Evolutionary conservation across 2,329 filamentous ascomycete genomes (phyloP).

Genomic region (Cadophora gregata): DNA sequence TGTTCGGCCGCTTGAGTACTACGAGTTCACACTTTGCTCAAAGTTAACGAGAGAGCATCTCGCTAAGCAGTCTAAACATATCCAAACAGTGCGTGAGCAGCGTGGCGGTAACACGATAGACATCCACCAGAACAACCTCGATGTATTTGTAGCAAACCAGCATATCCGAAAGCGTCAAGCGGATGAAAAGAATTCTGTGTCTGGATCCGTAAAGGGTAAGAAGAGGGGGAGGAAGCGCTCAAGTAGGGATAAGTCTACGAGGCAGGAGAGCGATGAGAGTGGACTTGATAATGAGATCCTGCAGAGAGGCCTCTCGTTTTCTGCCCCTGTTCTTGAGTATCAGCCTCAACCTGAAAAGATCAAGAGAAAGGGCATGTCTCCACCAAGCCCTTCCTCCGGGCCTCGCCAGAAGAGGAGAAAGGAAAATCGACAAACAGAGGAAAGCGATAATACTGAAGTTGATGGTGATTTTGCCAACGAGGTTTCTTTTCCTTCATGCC

Average conservation of each 20-base stretch:
- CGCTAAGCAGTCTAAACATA: conserved; percentile 24
- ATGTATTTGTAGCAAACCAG: conserved; percentile 32
- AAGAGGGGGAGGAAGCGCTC: conserved; percentile 13
- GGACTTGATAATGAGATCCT: conserved; percentile 27
- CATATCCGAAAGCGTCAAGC: conserved; percentile 9
- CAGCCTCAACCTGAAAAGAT: background rate
- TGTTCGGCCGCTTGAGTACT: conserved; percentile 26
- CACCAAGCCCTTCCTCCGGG: too few species aligned
- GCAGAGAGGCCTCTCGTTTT: background rate
- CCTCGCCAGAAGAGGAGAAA: too few species aligned
- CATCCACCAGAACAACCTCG: conserved; percentile 40
- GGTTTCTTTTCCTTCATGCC: too few species aligned
- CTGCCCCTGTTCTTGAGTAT: background rate
- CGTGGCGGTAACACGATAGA: conserved; percentile 41
- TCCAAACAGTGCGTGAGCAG: conserved; percentile 29
- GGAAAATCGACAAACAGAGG: too few species aligned
- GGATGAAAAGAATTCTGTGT: background rate
- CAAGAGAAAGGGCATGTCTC: conserved; percentile 8
- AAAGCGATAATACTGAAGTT: too few species aligned
- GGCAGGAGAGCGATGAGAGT: conserved; percentile 19
- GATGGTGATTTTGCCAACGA: too few species aligned
- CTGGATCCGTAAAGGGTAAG: background rate
- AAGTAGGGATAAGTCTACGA: background rate
- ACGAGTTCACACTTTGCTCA: conserved; percentile 36
- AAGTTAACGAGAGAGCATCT: conserved; percentile 38